Base-by-base conservation (phyloP, 352 stramenopile species). In the Achlya hypogyna region DNA sequence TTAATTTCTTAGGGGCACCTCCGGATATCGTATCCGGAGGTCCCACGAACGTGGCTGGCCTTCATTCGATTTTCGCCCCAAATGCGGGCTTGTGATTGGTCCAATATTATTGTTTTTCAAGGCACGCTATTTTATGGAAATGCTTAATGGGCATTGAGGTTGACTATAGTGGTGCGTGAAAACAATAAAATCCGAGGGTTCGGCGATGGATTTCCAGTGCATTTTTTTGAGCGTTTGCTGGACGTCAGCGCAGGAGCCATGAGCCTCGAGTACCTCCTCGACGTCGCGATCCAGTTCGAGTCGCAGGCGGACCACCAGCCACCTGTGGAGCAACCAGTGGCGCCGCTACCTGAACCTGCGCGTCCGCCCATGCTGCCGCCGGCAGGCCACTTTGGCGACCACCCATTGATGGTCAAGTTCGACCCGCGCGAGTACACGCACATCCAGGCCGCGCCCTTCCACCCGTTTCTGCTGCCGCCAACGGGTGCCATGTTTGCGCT, bases 241-340 rank as follows among this genome's bases (percentile, higher is more conserved):
- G 58, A 56, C 49, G 49, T 56, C 58, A 53, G 28, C 23, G 34
- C 34, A 54, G 9, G 20, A 47, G 23, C 20, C 42, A 67, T 67
- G 60, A 67, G 60, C 60, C 28, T 67, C 27, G 60, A 67, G 42
- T 67, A 67, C 60, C 51, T 67, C 34, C 42, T 67, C 31, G 60
- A 67, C 43, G 60, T 67, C 9, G 60, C 60, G 22, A 67, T 67
- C 23, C 60, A 67, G 51, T 58, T 67, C 29, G 60, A 67, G 29
- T 45, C 56, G 10, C 60, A 49, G 49, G 25, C 25, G 49, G 31
- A 56, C 25, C 25, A 20, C 49, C 10, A 56, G 10, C 31, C 16
- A 31, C 12, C 25, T 56, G 10, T 12, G 25, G 31, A 10, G 49
- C 2, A 10, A 45, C 38, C 38, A 45, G 38, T 18, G n/a, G 38